Evolutionary conservation across 805 yeast genomes (phyloP).

Genomic region (Lipomyces orientalis): DNA sequence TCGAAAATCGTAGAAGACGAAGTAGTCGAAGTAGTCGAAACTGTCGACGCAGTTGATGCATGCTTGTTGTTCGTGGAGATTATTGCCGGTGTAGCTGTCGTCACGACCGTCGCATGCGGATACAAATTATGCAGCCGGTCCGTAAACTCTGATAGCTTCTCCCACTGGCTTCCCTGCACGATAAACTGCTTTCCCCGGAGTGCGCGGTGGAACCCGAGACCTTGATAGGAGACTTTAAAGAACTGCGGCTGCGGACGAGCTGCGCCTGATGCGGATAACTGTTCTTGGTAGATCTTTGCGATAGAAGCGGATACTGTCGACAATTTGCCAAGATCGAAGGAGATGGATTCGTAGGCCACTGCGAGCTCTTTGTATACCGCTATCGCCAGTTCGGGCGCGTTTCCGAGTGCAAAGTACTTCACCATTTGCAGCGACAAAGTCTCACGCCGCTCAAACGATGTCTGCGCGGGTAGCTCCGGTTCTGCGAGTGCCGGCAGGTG

Average conservation of each 20-base stretch:
- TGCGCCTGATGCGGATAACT: conserved; percentile 70
- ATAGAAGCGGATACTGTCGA: conserved; percentile 72
- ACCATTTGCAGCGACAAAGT: conserved; percentile 73
- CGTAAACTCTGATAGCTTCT: conserved; percentile 82
- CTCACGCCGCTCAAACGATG: conserved; percentile 82
- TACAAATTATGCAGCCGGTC: conserved; percentile 73
- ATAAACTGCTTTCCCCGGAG: conserved; percentile 78
- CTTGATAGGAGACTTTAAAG: conserved; percentile 79
- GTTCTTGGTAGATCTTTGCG: conserved; percentile 67
- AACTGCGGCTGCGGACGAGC: conserved; percentile 59
- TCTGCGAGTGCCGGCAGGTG: conserved; percentile 60
- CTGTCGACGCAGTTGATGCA: conserved; percentile 44
- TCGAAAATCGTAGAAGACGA: conserved; percentile 15
- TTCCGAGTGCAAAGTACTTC: conserved; percentile 68
- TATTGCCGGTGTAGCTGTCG: conserved; percentile 26
- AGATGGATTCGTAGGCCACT: conserved; percentile 70
- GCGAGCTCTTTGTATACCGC: conserved; percentile 77
- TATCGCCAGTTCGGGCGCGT: conserved; percentile 78
- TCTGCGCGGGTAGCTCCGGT: conserved; percentile 80
- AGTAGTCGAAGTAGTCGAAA: conserved; percentile 5
- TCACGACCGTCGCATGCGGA: conserved; percentile 78
- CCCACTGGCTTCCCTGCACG: conserved; percentile 86
- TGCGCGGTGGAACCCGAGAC: conserved; percentile 81
- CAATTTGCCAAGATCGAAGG: conserved; percentile 77
- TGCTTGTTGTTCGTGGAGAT: not conserved